Base-by-base conservation (phyloP, 495 filamentous ascomycete species). In the Cercophora scortea region DNA sequence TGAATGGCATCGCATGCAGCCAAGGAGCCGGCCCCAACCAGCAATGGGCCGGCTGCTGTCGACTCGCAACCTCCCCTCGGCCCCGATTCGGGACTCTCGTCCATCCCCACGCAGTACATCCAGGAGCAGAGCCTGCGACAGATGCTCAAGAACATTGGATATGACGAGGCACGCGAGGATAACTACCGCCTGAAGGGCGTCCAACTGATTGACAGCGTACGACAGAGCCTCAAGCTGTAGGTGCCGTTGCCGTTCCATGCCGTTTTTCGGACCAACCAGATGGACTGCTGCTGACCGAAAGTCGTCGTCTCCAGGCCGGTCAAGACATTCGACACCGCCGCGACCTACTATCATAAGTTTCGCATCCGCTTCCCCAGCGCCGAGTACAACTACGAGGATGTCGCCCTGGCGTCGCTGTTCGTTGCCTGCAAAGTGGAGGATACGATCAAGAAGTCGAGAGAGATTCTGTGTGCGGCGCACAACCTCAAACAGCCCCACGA, bases 351-450 rank as follows among this genome's bases (percentile, higher is more conserved):
- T 68, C 90, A 95, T 70, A 86, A 86, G 50, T 95, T 95, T 62
- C 85, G 90, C 17, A 75, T 96, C 35, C 73, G 83, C 6, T 89
- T 91, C 64, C 76, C 83, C 13, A 85, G 88, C 55, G 79, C 63
- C 49, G 87, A 89, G 52, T 90, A 91, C 66, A 72, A 71, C 54
- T 78, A 68, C 59, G 64, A 73, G 35, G 93, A 97, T 65, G 90
- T 89, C 5, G 88, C 90, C 4, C 80, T 90, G 0, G 91, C 93
- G 11, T 83, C 88, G 32, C 74, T 98, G 33, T 92, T 97, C 60
- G 85, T 87, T 15, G 90, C 90, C 36, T 96, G 92, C 79, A 98
- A 98, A 68, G 90, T 92, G 42, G 93, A 98, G 62, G 93, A 98
- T 64, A 97, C 93, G 1, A 75, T 97, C 44, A 97, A 98, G 71